A percentile compares a stretch with the other conserved stretches of the same genome.
Conservation (phyloP, 139 green algal species). For the Desmodesmus armatus region DNA sequence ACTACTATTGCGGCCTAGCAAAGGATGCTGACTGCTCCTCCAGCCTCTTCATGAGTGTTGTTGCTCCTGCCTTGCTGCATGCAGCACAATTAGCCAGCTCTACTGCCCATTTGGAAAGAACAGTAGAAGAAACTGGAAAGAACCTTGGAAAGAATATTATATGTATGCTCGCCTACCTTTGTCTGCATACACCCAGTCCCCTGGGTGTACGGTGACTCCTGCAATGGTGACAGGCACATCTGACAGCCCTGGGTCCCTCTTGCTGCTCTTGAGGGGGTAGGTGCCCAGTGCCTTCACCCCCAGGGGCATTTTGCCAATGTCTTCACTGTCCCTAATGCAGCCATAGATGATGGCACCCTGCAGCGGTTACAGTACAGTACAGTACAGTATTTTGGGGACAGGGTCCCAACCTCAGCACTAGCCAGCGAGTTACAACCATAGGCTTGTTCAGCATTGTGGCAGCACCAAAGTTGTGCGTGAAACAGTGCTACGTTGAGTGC, state of each 20-base stretch:
- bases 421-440: no score
- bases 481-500: background rate
- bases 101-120: no score
- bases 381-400: background rate
- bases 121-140: no score
- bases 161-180: no score
- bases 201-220: slow-evolving; percentile 78
- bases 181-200: slow-evolving; percentile 93
- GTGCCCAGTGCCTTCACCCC: slow-evolving; percentile 92
- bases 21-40: no score
- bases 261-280: slow-evolving; percentile 91
- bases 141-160: no score
- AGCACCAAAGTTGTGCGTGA: background rate
- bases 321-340: slow-evolving; percentile 93
- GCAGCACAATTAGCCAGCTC: no score
- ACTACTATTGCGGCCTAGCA: no score
- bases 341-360: slow-evolving; percentile 95
- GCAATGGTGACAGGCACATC: slow-evolving; percentile 86
- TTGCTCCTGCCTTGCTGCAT: no score
- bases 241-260: slow-evolving; percentile 85
- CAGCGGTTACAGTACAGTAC: slow-evolving; percentile 21
- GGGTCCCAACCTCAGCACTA: no score
- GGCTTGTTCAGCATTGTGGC: no score
- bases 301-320: slow-evolving; percentile 88
- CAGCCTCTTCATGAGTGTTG: no score